Base-by-base conservation (phyloP, 2,329 filamentous ascomycete species). In the Coniosporium tulheliwenetii region DNA sequence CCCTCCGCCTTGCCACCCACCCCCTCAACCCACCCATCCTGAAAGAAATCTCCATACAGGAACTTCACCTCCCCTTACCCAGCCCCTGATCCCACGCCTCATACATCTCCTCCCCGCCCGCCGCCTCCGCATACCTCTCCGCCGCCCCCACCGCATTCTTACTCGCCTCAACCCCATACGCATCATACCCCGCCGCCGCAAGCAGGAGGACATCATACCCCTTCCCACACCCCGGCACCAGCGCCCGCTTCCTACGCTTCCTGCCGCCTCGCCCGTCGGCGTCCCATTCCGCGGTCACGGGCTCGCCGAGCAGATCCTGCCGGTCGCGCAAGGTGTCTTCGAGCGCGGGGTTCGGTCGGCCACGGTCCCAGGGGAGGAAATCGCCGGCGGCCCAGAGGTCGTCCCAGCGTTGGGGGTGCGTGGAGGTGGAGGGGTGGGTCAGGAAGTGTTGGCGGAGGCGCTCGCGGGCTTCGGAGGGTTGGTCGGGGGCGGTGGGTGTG, bases 151-250 rank as follows among this genome's bases (percentile, higher is more conserved):
- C 51, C 7, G 66, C 75, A 13, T 60, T 63, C 8, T 64, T 52
- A 36, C 77, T 78, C 41, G 73, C 70, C 54, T 93, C 85, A 1
- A 93, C 61, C 0, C 84, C 86, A 51, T 75, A 78, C 1, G 77
- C 76, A 59, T 93, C 80, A 55, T 83, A 91, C 1, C 85, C 85
- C 52, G 79, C 75, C 8, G 75, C 74, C 39, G 77, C 73, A 36
- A 93, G 69, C 32, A 93, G 66, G 8, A 85, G 66, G 1, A 85
- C 81, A 61, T 93, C 86, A 53, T 91, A 81, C 5, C 85, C 86
- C 37, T 74, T 72, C 0, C 85, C 86, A 58, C 85, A 93, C 5
- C 85, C 85, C 0, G 85, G 82, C 0, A 93, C 80, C 8, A 93
- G 65, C 1, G 79, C 85, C 42, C 64, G 66, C 49, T 71, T 73